Base-by-base conservation (phyloP, 2,329 filamentous ascomycete genomes). In the Blastomyces gilchristii region DNA sequence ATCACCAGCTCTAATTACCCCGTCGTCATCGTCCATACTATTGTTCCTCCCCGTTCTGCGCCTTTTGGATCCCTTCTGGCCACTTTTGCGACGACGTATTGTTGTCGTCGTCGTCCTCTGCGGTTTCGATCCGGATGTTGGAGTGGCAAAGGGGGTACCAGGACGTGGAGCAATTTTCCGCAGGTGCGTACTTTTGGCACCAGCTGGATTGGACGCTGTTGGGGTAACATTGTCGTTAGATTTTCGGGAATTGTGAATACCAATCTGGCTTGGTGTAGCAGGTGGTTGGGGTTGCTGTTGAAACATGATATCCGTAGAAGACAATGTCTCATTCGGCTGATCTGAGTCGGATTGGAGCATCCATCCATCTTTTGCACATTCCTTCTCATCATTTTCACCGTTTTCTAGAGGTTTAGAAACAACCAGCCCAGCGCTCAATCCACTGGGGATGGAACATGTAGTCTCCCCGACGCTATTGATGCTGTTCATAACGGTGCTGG, bases 1-100 rank as follows among this genome's bases (percentile, higher is more conserved):
- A 61, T 74, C 69, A n/a, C 68, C 71, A 5, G 73, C 73, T 65
- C 69, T 71, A 61, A 74, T 71, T 54, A 74, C 65, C 28, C 68
- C 70, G 52, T 75, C 72, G 18, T 68, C 71, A 52, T 75, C 73
- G 49, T 72, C 72, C 54, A 69, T 68, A 39, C 7, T 16, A 25
- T 61, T 61, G 18, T 65, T 59, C 41, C 60, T 43, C 12, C 67
- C 63, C 9, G 63, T 60, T 60, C 65, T 66, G 47, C 65, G 64
- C 43, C 52, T 18, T 31, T 63, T 62, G 41, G 43, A 37, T 45
- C 58, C 39, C 58, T 64, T 61, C 54, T 59, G 25, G 31, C 60
- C 60, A 18, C 34, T 45, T 31, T 52, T 61, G 47, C 61, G 65
- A 37, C 57, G 61, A 7, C 39, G 28, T n/a, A 53, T 49, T 47